These are phyloP conservation scores for Polytrichum formosum DNA, from an alignment of 225 moss, liverwort and hornwort species.

Conservation along the genomic window DNA sequence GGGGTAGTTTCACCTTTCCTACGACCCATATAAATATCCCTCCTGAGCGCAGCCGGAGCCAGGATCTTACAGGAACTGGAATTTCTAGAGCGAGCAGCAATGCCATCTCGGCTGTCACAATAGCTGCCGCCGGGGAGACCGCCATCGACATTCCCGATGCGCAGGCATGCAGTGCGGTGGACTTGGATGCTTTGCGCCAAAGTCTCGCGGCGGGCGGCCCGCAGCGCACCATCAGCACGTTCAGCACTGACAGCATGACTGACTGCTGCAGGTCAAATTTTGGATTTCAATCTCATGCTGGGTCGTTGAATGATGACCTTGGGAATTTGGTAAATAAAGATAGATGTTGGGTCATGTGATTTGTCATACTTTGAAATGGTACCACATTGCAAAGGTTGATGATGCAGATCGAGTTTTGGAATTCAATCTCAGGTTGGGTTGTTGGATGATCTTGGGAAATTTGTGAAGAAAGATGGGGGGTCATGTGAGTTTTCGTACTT, in stretches of 20 bases:
- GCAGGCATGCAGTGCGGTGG: slow-evolving; percentile 21
- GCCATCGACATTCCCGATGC: slow-evolving; percentile 39
- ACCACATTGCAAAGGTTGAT: background rate
- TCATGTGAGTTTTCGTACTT: too few species aligned
- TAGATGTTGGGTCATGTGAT: background rate
- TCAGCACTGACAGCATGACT: slow-evolving; percentile 54
- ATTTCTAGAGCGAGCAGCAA: slow-evolving; percentile 26
- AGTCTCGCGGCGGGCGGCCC: slow-evolving; percentile 3
- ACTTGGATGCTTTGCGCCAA: slow-evolving; percentile 28
- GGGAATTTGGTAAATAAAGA: background rate
- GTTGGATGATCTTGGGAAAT: background rate
- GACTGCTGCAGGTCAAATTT: slow-evolving; percentile 49
- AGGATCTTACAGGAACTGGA: slow-evolving; percentile 1
- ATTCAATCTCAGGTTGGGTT: background rate
- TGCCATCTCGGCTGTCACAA: slow-evolving; percentile 1
- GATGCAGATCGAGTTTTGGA: background rate
- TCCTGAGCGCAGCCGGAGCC: background rate
- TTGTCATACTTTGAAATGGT: background rate
- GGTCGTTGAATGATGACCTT: too few species aligned
- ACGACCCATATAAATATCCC: background rate
- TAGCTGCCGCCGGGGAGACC: background rate
- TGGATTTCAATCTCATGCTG: too few species aligned
- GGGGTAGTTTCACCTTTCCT: too few species aligned
- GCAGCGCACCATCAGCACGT: slow-evolving; percentile 43
- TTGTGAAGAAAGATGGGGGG: too few species aligned